A percentile compares a stretch with the other conserved stretches of the same genome.
phyloP scores from a whole-genome alignment of 768 basidiomycete species.

The Russula ochroleuca region DNA sequence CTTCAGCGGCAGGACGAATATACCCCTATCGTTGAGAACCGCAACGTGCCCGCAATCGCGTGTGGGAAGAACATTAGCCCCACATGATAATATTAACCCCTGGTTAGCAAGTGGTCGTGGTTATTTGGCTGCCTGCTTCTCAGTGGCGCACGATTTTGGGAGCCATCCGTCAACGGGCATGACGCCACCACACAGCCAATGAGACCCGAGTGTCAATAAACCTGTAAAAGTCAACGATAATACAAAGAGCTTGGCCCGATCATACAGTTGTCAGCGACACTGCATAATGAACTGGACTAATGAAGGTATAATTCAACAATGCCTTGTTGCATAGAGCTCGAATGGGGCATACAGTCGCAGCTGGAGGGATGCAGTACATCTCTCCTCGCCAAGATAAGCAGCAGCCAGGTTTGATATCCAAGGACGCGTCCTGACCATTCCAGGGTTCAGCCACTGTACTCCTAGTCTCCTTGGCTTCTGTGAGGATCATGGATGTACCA shows the following conservation, averaged over 20 bases:
- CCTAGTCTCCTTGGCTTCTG: not conserved
- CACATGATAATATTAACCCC: constrained; percentile 57
- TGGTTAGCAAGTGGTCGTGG: constrained; percentile 22
- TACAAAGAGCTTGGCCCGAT: not conserved
- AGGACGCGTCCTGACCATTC: not conserved
- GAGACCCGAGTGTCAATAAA: not conserved
- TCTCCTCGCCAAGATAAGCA: not conserved
- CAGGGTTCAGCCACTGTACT: not conserved
- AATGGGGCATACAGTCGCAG: not conserved
- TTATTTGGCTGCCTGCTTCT: not conserved
- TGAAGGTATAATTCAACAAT: too few relatives aligned
- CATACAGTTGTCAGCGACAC: too few relatives aligned
- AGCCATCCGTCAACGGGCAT: not conserved
- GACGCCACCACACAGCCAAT: not conserved
- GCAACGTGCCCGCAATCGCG: constrained; percentile 51
- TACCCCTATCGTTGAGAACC: constrained; percentile 52
- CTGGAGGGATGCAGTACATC: too few relatives aligned
- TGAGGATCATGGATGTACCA: not conserved
- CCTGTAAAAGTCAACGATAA: not conserved
- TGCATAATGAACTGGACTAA: too few relatives aligned
- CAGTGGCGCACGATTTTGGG: constrained; percentile 32
- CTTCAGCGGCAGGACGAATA: not conserved
- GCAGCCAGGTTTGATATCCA: not conserved
- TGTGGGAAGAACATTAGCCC: constrained; percentile 60
- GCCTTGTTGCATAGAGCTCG: too few relatives aligned